phyloP scores from a whole-genome alignment of 2,329 filamentous ascomycete genomes.

The Pestalotiopsis sp. region DNA sequence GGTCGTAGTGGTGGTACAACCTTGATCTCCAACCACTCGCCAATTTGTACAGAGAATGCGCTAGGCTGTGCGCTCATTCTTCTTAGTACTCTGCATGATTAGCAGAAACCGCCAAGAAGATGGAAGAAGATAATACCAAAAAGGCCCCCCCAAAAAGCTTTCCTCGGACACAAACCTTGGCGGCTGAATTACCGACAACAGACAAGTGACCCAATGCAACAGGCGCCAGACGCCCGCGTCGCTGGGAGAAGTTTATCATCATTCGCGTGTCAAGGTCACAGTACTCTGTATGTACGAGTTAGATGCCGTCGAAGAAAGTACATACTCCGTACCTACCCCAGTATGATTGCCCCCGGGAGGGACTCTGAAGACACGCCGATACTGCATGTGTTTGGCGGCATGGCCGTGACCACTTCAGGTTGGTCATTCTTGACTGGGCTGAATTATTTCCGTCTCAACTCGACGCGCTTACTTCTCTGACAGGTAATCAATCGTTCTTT shows the following conservation, averaged over 20 bases:
- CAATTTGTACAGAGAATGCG: background rate
- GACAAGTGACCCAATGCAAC: background rate
- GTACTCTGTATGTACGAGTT: too few relatives aligned
- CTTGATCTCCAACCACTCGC: conserved; percentile 12
- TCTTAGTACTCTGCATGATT: background rate
- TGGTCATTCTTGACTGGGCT: background rate
- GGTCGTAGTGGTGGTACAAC: conserved; percentile 10
- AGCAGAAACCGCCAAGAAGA: background rate
- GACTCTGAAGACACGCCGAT: background rate
- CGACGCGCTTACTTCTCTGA: background rate
- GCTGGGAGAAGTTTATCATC: background rate
- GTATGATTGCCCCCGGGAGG: background rate
- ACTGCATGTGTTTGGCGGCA: background rate
- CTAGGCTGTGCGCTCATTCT: background rate
- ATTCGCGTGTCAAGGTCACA: background rate
- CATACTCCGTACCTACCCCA: background rate
- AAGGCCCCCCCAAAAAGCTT: background rate
- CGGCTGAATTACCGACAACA: background rate
- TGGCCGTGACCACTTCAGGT: background rate
- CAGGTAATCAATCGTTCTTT: background rate
- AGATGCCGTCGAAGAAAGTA: background rate
- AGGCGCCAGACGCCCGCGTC: background rate
- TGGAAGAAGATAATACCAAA: background rate
- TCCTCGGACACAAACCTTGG: background rate
- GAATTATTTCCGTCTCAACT: background rate